Base-by-base conservation (phyloP, 192 early-diverging fungal species). In the Backusella westeae region DNA sequence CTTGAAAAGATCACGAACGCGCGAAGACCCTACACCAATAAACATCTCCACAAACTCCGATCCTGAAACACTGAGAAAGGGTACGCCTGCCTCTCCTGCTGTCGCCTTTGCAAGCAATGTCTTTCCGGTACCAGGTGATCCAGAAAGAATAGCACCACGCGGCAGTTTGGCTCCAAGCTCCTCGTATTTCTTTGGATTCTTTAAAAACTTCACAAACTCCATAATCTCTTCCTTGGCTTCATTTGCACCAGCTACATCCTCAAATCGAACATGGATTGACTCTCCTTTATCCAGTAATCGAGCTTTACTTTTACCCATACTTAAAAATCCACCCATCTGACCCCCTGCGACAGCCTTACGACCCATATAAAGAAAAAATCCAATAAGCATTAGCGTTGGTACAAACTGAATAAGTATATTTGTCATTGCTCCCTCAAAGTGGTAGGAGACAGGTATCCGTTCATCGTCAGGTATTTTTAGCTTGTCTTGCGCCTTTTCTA, bases 21-120 rank as follows among this genome's bases (percentile, higher is more conserved):
- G 92, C 19, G 88, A 90, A 53, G 88, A 93, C 26, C 98, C 98
- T 26, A 99, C 97, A 79, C 98, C 98, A 32, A 99, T 96, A 93
- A 99, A 99, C 98, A 99, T 99, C 84, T 99, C 98, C 34, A 98
- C 94, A 81, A 99, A 99, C 82, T 99, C 98, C 0, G 97, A 98
- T 12, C 98, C 98, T 2, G 97, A 98, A 34, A 99, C 98, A 74
- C 92, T 94, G 32, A 98, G 83, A 85, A 99, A 99, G 9, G 98
- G 96, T 7, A 97, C 96, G 34, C 94, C 96, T 7, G 98, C 98
- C 84, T 99, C 98, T 42, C 98, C 98, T 6, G 98, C 98, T n/a
- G 98, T 99, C 3, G 98, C 98, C 84, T 99, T 99, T 44, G 98
- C 98, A 44, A 99, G 83, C 67, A 99, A 84, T 15, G 98, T 99